Evolutionary conservation across 2,329 filamentous ascomycete genomes (phyloP).

Genomic region (Trichoderma endophyticum): DNA sequence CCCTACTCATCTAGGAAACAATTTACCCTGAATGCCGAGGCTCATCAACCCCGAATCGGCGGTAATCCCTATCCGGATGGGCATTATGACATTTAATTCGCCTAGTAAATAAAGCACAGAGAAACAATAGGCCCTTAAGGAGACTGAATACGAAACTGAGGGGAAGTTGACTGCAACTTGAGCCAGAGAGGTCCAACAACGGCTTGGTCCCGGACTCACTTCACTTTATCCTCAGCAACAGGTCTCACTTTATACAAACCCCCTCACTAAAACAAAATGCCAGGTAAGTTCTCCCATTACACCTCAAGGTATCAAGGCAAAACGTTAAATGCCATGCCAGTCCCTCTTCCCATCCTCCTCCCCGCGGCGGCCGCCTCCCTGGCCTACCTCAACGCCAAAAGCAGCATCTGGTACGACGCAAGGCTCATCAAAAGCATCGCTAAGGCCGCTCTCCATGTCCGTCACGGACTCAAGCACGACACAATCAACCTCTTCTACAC

Average conservation of each 20-base stretch:
- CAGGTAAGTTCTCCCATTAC: background rate
- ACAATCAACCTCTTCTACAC: constrained; percentile 70
- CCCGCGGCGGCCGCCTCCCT: constrained; percentile 63
- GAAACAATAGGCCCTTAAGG: background rate
- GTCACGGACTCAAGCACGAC: constrained; percentile 53
- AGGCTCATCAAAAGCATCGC: constrained; percentile 55
- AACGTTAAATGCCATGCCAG: constrained; percentile 30
- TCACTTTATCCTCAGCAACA: background rate
- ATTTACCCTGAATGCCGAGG: constrained; percentile 5
- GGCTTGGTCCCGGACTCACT: background rate
- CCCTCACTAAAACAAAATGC: background rate
- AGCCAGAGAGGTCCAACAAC: background rate
- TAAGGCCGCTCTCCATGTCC: constrained; percentile 42
- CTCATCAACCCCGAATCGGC: background rate
- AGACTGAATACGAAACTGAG: background rate
- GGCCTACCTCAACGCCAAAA: constrained; percentile 77
- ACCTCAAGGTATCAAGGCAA: background rate
- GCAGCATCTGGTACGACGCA: constrained; percentile 63
- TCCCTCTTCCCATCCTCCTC: constrained; percentile 52
- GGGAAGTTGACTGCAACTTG: background rate
- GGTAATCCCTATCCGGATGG: background rate
- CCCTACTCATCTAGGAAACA: background rate
- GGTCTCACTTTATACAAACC: background rate
- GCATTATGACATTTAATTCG: background rate
- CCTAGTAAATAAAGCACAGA: background rate